Conservation (phyloP, 352 stramenopile genomes). For the Phytophthora capsici region DNA sequence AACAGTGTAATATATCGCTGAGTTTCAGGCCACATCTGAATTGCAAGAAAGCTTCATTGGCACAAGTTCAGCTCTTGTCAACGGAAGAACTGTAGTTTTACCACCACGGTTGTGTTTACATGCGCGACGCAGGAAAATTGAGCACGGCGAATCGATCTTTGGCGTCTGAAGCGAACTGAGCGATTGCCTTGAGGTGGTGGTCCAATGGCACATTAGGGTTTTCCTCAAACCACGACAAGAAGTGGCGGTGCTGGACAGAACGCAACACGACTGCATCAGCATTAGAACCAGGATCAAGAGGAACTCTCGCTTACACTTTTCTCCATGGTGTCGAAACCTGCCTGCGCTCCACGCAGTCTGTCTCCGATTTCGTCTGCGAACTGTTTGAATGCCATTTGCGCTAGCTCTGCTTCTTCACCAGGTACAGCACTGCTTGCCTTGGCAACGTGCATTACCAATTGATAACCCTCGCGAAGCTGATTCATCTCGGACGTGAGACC, state of each 20-base stretch:
- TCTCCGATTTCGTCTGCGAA: conserved; percentile 32
- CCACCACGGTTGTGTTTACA: not conserved
- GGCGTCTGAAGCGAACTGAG: conserved; percentile 25
- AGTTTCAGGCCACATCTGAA: conserved; percentile 13
- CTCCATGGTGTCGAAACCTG: conserved; percentile 31
- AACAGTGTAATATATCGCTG: conserved; percentile 30
- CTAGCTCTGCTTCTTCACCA: conserved; percentile 9
- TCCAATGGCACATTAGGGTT: conserved; percentile 19
- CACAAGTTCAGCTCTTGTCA: conserved; percentile 24
- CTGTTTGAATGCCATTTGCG: conserved; percentile 22
- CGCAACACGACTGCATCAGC: not conserved
- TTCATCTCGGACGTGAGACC: conserved; percentile 21
- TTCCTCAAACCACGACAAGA: conserved; percentile 36
- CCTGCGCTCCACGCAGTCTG: conserved; percentile 24
- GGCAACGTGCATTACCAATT: conserved; percentile 16
- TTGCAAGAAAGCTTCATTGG: conserved; percentile 19
- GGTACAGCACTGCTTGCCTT: conserved; percentile 4
- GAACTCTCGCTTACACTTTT: conserved; percentile 20
- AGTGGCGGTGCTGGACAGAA: conserved; percentile 18
- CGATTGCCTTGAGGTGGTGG: conserved; percentile 24
- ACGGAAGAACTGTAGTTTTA: not conserved
- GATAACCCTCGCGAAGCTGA: conserved; percentile 26
- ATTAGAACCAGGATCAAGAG: not conserved
- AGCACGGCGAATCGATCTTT: conserved; percentile 13
- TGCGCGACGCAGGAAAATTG: conserved; percentile 2